A percentile compares a stretch with the other conserved stretches of the same genome.
Evolutionary conservation across 148 eudicot genomes (phyloP).

Genomic region (Silene conica): DNA sequence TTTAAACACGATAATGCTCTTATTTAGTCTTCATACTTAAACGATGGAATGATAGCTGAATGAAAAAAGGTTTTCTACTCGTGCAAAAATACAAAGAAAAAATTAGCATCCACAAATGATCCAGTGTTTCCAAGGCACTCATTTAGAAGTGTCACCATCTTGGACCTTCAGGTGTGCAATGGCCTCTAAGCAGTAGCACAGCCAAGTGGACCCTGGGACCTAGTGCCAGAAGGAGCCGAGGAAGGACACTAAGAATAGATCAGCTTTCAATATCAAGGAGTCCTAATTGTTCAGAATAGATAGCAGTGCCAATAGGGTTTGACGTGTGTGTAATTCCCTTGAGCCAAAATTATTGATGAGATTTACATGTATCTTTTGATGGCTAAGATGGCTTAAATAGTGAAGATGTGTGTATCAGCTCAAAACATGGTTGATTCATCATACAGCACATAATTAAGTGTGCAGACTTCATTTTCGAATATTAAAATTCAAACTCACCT

Average conservation of each 20-base stretch:
- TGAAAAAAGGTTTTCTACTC: neutral
- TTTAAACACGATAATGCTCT: neutral
- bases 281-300: neutral
- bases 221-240: neutral
- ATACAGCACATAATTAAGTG: neutral
- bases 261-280: no score
- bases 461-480: neutral
- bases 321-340: neutral
- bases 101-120: neutral
- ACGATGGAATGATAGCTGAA: neutral
- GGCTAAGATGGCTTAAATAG: neutral
- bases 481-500: conserved; percentile 36
- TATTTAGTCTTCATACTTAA: neutral
- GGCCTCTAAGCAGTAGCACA: neutral
- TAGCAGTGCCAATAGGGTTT: neutral
- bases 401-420: neutral
- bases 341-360: neutral
- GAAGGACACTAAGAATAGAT: neutral
- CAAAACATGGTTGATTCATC: neutral
- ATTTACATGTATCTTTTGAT: neutral
- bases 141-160: neutral
- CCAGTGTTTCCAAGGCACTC: neutral
- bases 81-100: neutral
- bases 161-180: neutral
- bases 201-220: neutral